phyloP scores from a whole-genome alignment of 371 early-diverging fungal genomes.

The Apophysomyces trapeziformis region DNA sequence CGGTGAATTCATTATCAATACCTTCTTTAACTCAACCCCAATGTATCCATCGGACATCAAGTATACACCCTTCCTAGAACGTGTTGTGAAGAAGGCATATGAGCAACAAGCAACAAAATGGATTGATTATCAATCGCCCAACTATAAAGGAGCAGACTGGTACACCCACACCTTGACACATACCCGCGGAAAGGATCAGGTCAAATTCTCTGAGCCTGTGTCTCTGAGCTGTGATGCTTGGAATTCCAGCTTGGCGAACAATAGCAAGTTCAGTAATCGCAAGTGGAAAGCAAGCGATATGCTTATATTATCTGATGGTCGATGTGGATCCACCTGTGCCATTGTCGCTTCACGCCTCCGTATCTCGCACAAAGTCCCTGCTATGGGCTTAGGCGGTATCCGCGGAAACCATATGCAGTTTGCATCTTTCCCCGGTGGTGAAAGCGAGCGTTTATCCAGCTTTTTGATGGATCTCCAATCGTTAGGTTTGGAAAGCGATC shows the following conservation, averaged over 20 bases:
- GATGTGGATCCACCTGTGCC: conserved; percentile 58
- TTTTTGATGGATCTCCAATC: conserved; percentile 51
- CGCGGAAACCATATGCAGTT: conserved; percentile 59
- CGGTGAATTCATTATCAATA: conserved; percentile 54
- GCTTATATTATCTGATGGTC: conserved; percentile 52
- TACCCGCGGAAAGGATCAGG: conserved; percentile 33
- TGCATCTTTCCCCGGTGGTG: conserved; percentile 58
- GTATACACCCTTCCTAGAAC: conserved; percentile 47
- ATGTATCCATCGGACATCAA: conserved; percentile 54
- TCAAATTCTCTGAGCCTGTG: conserved; percentile 48
- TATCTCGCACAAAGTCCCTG: conserved; percentile 50
- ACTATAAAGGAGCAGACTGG: conserved; percentile 37
- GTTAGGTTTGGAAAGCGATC: conserved; percentile 38
- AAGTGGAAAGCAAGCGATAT: conserved; percentile 45
- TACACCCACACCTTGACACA: conserved; percentile 38
- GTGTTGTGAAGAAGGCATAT: conserved; percentile 45
- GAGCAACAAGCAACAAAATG: conserved; percentile 45
- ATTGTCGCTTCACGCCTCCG: conserved; percentile 59
- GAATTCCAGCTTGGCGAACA: conserved; percentile 17
- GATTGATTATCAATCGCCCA: conserved; percentile 41
- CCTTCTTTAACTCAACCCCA: conserved; percentile 48
- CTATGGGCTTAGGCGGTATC: conserved; percentile 58
- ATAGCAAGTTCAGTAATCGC: conserved; percentile 29
- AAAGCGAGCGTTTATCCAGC: conserved; percentile 54
- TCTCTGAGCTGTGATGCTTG: conserved; percentile 36